Percentiles rank a stretch among this genome's conserved stretches.
Evolutionary conservation across 257 asterid genomes (phyloP).

Genomic region (Petrea volubilis): DNA sequence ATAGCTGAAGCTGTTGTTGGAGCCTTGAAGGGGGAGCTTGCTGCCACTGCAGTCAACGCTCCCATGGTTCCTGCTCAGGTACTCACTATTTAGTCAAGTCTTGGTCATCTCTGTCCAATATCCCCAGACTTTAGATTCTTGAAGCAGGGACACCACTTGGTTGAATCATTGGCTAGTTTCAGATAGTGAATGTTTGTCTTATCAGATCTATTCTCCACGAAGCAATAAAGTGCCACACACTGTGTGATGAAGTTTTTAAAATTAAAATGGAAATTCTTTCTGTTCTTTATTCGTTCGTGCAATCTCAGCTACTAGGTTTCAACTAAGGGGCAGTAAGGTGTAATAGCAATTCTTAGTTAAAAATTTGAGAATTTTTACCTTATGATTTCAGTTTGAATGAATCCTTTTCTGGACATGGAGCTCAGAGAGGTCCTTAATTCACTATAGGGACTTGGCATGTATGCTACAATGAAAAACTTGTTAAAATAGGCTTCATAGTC

Average conservation of each 20-base stretch:
- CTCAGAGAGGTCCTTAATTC: background rate
- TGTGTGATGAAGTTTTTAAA: background rate
- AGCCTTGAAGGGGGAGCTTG: constrained; percentile 74
- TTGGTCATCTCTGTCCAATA: background rate
- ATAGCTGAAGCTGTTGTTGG: constrained; percentile 82
- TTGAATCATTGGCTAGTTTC: background rate
- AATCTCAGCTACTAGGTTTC: background rate
- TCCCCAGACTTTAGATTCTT: background rate
- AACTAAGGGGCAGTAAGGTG: background rate
- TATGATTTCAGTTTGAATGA: background rate
- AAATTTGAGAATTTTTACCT: background rate
- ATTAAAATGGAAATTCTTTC: background rate
- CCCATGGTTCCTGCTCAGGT: constrained; percentile 87
- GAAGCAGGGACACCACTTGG: background rate
- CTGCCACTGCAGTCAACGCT: constrained; percentile 82
- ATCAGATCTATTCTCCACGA: background rate
- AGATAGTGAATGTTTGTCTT: background rate
- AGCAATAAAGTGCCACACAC: background rate
- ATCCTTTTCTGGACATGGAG: background rate
- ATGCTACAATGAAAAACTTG: background rate
- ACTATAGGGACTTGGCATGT: too few species aligned
- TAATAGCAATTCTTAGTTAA: background rate
- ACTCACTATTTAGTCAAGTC: background rate
- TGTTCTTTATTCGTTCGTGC: background rate
- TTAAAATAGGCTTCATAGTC: background rate